These are phyloP conservation scores for Aspergillus aculeatus DNA, from an alignment of 2,329 filamentous ascomycete genomes.

Conservation along the genomic window DNA sequence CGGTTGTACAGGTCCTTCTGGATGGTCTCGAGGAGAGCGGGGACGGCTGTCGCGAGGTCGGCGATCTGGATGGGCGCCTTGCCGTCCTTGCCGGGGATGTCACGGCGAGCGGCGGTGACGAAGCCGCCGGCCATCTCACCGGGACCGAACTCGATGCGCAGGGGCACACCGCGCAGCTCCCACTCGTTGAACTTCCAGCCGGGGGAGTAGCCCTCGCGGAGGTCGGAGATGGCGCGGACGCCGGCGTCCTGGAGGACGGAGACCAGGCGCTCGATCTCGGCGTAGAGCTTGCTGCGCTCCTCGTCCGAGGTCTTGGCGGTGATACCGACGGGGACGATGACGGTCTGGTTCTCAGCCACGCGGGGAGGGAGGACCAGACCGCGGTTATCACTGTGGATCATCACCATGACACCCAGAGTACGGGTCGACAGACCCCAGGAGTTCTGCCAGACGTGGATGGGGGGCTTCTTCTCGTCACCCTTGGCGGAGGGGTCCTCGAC, in stretches of 20 bases:
- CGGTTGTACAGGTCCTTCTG: conserved; percentile 77
- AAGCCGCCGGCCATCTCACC: conserved; percentile 86
- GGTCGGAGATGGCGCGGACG: conserved; percentile 77
- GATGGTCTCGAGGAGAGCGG: conserved; percentile 82
- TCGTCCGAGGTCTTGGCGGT: conserved; percentile 83
- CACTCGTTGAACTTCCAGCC: conserved; percentile 99
- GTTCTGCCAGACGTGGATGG: conserved; percentile 94
- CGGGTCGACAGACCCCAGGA: conserved; percentile 98
- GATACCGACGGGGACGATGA: conserved; percentile 90
- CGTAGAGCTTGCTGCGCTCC: conserved; percentile 72
- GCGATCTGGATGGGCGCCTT: conserved; percentile 78
- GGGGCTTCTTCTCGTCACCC: conserved; percentile 70
- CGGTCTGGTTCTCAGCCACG: conserved; percentile 79
- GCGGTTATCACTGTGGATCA: conserved; percentile 96
- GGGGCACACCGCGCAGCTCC: conserved; percentile 93
- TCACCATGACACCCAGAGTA: conserved; percentile 97
- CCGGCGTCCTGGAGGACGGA: conserved; percentile 68
- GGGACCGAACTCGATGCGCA: conserved; percentile 92
- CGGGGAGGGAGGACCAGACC: conserved; percentile 90
- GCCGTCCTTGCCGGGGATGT: conserved; percentile 63
- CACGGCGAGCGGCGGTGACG: conserved; percentile 81
- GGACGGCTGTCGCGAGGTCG: conserved; percentile 70
- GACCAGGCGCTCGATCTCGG: conserved; percentile 71
- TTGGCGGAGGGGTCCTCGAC: conserved; percentile 82
- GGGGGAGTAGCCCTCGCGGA: conserved; percentile 85